These are phyloP conservation scores for Euclidium syriacum DNA, from an alignment of 345 rosid species.

Conservation along the genomic window DNA sequence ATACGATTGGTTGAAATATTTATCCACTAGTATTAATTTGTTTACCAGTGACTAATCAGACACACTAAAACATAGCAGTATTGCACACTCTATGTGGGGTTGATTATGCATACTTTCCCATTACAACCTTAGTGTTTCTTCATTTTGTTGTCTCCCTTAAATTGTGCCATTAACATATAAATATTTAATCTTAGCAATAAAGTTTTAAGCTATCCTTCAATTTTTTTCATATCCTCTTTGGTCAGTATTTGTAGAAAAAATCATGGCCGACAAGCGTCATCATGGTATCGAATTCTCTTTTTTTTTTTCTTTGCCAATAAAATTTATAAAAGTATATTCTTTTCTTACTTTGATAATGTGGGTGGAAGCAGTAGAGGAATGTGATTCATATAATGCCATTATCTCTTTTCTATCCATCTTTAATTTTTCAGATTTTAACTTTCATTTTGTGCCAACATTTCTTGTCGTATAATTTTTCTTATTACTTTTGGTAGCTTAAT, in stretches of 20 bases:
- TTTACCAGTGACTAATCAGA: background rate
- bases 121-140: conserved; percentile 25
- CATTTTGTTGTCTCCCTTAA: conserved; percentile 23
- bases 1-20: background rate
- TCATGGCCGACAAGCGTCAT: conserved; percentile 29
- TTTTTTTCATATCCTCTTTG: background rate
- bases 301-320: conserved; percentile 1
- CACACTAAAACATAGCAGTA: conserved; percentile 5
- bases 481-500: conserved; percentile 2
- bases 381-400: conserved; percentile 21
- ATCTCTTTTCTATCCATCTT: background rate
- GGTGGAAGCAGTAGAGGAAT: conserved; percentile 22
- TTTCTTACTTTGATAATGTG: conserved; percentile 22
- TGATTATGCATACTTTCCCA: conserved; percentile 11
- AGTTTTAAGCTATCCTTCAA: conserved; percentile 5
- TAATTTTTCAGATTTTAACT: conserved; percentile 1
- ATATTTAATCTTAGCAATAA: conserved; percentile 14
- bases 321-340: conserved; percentile 19
- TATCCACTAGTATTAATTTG: background rate
- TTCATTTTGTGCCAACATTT: conserved; percentile 4
- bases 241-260: conserved; percentile 1
- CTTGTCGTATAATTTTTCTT: background rate
- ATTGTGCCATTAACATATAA: conserved; percentile 19
- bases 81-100: conserved; percentile 8
- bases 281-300: conserved; percentile 23